Evolutionary conservation across 2,329 filamentous ascomycete genomes (phyloP), one percentile per base, ranked within the genome.

Genomic region (Alternaria conjuncta): DNA sequence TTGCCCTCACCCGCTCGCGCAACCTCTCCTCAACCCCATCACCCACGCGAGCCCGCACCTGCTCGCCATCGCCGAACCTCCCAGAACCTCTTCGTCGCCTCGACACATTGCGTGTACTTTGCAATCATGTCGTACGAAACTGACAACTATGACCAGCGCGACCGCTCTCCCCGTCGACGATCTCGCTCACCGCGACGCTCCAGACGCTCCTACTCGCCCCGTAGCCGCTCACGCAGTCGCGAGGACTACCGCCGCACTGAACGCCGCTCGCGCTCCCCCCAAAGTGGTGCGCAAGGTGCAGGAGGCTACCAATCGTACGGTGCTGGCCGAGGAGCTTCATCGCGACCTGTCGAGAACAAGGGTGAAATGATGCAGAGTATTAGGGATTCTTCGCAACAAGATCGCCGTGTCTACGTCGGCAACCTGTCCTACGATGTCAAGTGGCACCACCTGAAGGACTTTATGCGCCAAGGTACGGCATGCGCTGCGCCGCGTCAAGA

Each of bases 391-490:
- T 98, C 96, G 66, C 96, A 98, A 82, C 96, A 99, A 84, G 96
- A 99, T 87, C 95, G 96, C 79, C 94, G 96, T 72, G 96, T 99
- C 88, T 99, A 99, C 82, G 96, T 99, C 81, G 96, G 96, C 83
- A 99, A 99, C 81, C 88, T 99, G 75, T 96, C 94, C 54, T 99
- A 99, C 86, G 96, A 99, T 86, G 96, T 99, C 82, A 99, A 99
- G 86, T 99, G 96, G 96, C 95, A 98, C 86, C 96, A 98, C 79
- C 89, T 99, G 68, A 99, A 99, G 86, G 96, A 99, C 86, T 98
- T 98, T 81, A 99, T 99, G 96, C 92, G 96, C 88, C 93, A 97
- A 89, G 95, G 96, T 98, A 86, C 86, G 91, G 72, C 71, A 69
- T 26, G 66, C 45, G 68, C 21, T 47, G 57, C 64, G 55, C 65